These are phyloP conservation scores for Tolypocladium amazonense DNA, from an alignment of 2,329 filamentous ascomycete genomes.

Conservation along the genomic window DNA sequence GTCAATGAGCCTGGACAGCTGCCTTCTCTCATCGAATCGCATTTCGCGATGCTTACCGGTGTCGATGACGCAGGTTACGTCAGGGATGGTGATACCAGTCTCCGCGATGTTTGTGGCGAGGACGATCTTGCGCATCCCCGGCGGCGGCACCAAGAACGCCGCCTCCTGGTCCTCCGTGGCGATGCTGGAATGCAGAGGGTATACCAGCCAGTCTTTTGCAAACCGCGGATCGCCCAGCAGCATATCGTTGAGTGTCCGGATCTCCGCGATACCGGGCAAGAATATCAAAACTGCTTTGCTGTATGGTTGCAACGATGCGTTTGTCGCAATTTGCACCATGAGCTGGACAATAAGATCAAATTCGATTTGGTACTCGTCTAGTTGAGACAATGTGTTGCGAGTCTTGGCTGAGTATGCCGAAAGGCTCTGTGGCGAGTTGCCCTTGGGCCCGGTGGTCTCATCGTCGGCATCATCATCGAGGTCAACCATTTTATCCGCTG, in stretches of 20 bases:
- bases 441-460: slow-evolving; percentile 39
- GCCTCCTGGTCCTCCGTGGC: slow-evolving; percentile 94
- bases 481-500: slow-evolving; percentile 44
- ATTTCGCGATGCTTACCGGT: slow-evolving; percentile 96
- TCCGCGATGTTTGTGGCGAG: slow-evolving; percentile 97
- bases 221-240: slow-evolving; percentile 70
- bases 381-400: slow-evolving; percentile 58
- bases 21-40: slow-evolving; percentile 87
- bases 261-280: slow-evolving; percentile 88
- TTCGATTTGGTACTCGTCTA: slow-evolving; percentile 88
- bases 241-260: slow-evolving; percentile 78
- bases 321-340: slow-evolving; percentile 63
- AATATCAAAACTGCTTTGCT: slow-evolving; percentile 94
- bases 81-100: slow-evolving; percentile 96
- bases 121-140: slow-evolving; percentile 81
- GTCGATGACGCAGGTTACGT: slow-evolving; percentile 94
- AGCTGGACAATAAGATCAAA: slow-evolving; percentile 77
- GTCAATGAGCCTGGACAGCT: slow-evolving; percentile 83
- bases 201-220: slow-evolving; percentile 67
- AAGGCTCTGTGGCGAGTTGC: slow-evolving; percentile 53
- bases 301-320: slow-evolving; percentile 55
- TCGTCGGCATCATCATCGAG: slow-evolving; percentile 52
- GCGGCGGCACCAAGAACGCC: slow-evolving; percentile 77
- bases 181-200: slow-evolving; percentile 87
- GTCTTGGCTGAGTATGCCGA: slow-evolving; percentile 68